Base-by-base conservation (phyloP, 2,329 filamentous ascomycete genomes). In the Seiridium unicorne region DNA sequence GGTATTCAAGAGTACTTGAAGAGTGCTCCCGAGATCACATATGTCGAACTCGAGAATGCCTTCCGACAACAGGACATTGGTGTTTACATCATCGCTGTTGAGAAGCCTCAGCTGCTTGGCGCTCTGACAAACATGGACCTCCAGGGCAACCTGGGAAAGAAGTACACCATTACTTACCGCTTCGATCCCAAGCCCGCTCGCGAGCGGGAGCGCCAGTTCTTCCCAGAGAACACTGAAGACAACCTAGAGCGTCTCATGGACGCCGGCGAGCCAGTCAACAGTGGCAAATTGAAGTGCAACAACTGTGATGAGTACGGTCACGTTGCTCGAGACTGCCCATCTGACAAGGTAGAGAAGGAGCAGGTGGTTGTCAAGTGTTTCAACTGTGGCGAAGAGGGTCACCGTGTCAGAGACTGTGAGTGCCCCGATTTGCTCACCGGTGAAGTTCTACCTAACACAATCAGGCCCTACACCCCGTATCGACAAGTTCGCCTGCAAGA, bases 51-150 rank as follows among this genome's bases (percentile, higher is more conserved):
- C 5, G 88, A 92, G 76, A 67, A 78, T 38, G 79, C 79, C 1
- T 82, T 92, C 69, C 84, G 89, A 5, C 66, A 73, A 1, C 76
- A 84, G 47, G 70, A 76, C 0, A 79, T 89, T 61, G 73, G 74
- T 3, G 74, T 89, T 11, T 88, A 81, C 74, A 74, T 92, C 57
- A 88, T 91, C 64, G 85, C 85, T 5, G 72, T 84, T 5, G 83
- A 90, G 76, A 82, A 84, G 64, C 74, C 82, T 40, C 71, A 80
- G 5, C 72, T 89, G 36, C 70, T 79, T 0, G 69, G 75, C 1
- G 85, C 86, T 4, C 82, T 87, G 65, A 90, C 86, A 62, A 88
- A 89, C 73, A 89, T 91, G 84, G 88, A 91, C 64, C 76, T 91
- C 1, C 88, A 91, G 68, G 89, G 89, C 4, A 84, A 89, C 62